Conservation (phyloP, 768 basidiomycete genomes). For the Russula virescens region DNA sequence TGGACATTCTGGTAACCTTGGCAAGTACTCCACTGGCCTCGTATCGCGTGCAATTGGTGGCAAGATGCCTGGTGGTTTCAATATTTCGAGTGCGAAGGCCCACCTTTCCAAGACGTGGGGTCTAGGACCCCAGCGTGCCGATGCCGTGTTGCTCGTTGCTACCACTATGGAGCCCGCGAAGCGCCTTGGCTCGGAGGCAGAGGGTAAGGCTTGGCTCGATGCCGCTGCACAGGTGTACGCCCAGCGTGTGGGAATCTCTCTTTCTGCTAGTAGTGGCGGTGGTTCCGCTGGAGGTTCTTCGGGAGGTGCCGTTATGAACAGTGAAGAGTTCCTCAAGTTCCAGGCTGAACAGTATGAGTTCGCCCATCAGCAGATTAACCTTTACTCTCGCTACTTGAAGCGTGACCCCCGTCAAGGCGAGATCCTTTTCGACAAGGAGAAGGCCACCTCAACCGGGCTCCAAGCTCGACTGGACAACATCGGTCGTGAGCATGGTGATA, state of each 20-base stretch:
- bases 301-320: slow-evolving; percentile 90
- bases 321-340: slow-evolving; percentile 97
- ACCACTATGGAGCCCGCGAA: slow-evolving; percentile 93
- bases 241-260: slow-evolving; percentile 79
- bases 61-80: slow-evolving; percentile 99
- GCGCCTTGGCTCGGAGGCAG: slow-evolving; percentile 82
- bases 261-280: slow-evolving; percentile 61
- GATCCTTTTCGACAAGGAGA: slow-evolving; percentile 82
- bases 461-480: slow-evolving; percentile 88
- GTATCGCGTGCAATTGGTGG: slow-evolving; percentile 87
- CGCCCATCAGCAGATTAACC: slow-evolving; percentile 87
- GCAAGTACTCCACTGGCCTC: slow-evolving; percentile 89
- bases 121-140: slow-evolving; percentile 83
- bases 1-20: slow-evolving; percentile 80
- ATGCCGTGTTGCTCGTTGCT: slow-evolving; percentile 84
- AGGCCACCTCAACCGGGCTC: slow-evolving; percentile 60
- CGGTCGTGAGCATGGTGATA: slow-evolving; percentile 85
- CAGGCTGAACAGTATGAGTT: slow-evolving; percentile 90
- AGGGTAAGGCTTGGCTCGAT: slow-evolving; percentile 94
- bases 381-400: slow-evolving; percentile 95
- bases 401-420: slow-evolving; percentile 92
- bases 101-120: slow-evolving; percentile 94
- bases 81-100: slow-evolving; percentile 81
- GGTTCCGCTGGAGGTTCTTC: slow-evolving; percentile 54
- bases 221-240: slow-evolving; percentile 79